These are phyloP conservation scores for Acacia pycnantha DNA, from an alignment of 331 rosid species.

Conservation along the genomic window DNA sequence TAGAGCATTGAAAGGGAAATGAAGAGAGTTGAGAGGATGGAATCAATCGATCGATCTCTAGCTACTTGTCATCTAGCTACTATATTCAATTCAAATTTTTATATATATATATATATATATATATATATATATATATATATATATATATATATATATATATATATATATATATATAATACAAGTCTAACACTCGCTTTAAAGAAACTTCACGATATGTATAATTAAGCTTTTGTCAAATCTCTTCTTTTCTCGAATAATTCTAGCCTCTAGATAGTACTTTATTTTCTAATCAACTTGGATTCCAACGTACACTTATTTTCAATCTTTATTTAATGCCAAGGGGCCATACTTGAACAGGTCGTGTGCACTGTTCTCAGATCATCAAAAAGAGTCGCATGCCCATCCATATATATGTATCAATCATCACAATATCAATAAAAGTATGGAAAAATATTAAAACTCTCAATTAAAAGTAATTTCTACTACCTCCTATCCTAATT, in stretches of 20 bases:
- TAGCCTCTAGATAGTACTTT: background rate
- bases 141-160: too few relatives aligned
- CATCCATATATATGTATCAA: background rate
- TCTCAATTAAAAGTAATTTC: too few relatives aligned
- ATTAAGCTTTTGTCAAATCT: conserved; percentile 18
- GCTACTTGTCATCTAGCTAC: conserved; percentile 28
- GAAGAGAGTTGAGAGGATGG: conserved; percentile 12
- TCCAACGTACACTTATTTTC: background rate
- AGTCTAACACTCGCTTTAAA: background rate
- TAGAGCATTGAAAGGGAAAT: conserved; percentile 32
- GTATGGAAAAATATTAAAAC: background rate
- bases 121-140: too few relatives aligned
- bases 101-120: too few relatives aligned
- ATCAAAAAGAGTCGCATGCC: background rate
- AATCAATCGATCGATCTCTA: conserved; percentile 25
- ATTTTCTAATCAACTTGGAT: background rate
- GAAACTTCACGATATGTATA: conserved; percentile 7
- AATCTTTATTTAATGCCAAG: background rate
- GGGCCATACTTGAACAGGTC: background rate
- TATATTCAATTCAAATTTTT: background rate
- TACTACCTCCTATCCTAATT: too few relatives aligned
- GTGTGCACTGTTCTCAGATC: background rate
- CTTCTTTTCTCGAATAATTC: conserved; percentile 12
- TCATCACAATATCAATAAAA: background rate
- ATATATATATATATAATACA: too few relatives aligned